These are phyloP conservation scores for Vickermania spadyakhi DNA, from an alignment of 208 protist genomes.

Conservation along the genomic window DNA sequence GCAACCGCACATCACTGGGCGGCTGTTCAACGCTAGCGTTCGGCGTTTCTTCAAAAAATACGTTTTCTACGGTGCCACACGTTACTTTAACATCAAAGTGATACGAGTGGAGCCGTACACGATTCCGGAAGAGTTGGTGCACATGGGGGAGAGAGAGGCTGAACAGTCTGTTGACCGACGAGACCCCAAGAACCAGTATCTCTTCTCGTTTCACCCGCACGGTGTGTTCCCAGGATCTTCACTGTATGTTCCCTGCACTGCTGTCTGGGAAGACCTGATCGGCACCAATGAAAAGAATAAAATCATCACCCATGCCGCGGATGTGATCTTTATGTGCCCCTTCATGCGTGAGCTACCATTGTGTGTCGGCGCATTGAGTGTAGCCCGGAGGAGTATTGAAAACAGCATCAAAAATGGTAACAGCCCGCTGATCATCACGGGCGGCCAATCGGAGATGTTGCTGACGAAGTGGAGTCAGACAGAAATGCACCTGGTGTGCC, in stretches of 20 bases:
- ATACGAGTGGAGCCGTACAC: conserved; percentile 16
- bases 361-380: conserved; percentile 26
- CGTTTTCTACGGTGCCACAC: conserved; percentile 39
- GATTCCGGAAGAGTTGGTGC: conserved; percentile 10
- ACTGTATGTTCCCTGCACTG: conserved; percentile 25
- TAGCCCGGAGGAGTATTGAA: conserved; percentile 35
- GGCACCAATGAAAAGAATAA: conserved; percentile 22
- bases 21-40: conserved; percentile 18
- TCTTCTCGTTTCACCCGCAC: conserved; percentile 71
- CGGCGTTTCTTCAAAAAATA: conserved; percentile 35
- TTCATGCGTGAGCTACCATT: conserved; percentile 52
- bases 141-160: not conserved
- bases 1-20: conserved; percentile 44
- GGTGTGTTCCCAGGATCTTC: conserved; percentile 60
- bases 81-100: conserved; percentile 54
- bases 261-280: conserved; percentile 24
- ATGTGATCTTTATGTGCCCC: conserved; percentile 54
- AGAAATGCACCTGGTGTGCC: conserved; percentile 60
- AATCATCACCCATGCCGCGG: conserved; percentile 43
- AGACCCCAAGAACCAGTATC: conserved; percentile 49
- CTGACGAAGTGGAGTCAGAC: conserved; percentile 20
- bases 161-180: conserved; percentile 24
- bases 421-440: conserved; percentile 54
- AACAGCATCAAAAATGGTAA: conserved; percentile 27
- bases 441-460: conserved; percentile 71